Conservation (phyloP, 306 rosid species). For the Adenanthera pavonina region DNA sequence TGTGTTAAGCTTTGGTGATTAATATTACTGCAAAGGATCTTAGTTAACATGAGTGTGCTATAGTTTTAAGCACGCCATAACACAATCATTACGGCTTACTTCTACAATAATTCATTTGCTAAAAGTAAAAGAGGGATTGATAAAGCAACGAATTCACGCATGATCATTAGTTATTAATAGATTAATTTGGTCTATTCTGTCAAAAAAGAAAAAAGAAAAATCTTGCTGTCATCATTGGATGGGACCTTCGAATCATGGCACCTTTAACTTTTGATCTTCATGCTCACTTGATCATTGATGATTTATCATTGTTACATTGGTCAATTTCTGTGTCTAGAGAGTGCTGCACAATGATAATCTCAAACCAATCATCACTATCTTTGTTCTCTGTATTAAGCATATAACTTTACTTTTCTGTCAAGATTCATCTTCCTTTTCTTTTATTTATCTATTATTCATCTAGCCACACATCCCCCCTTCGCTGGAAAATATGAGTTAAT, state of each 20-base stretch:
- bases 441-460: conserved; percentile 16
- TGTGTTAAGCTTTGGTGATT: not conserved
- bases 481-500: conserved; percentile 24
- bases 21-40: not conserved
- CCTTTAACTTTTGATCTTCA: conserved; percentile 47
- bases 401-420: conserved; percentile 40
- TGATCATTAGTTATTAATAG: conserved; percentile 39
- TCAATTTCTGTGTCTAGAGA: conserved; percentile 42
- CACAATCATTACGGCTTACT: conserved; percentile 39
- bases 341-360: conserved; percentile 52
- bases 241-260: conserved; percentile 49
- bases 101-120: conserved; percentile 48
- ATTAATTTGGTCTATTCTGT: conserved; percentile 41
- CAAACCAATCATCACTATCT: conserved; percentile 19
- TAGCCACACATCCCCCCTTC: not conserved
- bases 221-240: conserved; percentile 50
- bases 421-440: conserved; percentile 38
- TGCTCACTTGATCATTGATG: conserved; percentile 50
- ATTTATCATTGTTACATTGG: conserved; percentile 45
- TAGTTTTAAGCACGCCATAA: conserved; percentile 52
- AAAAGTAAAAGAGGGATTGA: conserved; percentile 41
- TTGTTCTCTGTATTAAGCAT: conserved; percentile 34
- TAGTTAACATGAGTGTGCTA: not conserved
- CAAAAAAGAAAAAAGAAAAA: conserved; percentile 53
- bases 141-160: conserved; percentile 48